Percentiles rank a stretch among this genome's conserved stretches.
phyloP scores from a whole-genome alignment of 495 filamentous ascomycete species.

The Rusavskia elegans region DNA sequence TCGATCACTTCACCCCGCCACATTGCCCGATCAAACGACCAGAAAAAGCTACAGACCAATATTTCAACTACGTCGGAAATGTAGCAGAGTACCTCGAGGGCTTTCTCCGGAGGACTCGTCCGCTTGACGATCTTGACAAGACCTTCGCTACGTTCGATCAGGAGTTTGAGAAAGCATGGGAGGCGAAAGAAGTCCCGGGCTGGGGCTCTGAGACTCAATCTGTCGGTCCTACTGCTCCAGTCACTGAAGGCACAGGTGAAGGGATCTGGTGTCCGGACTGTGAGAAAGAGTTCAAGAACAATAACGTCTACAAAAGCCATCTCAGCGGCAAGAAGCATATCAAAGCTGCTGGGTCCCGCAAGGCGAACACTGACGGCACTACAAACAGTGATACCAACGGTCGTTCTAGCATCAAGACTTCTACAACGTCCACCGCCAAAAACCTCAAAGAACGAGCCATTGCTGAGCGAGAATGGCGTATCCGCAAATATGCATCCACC shows the following conservation, averaged over 20 bases:
- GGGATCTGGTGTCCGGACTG: conserved; percentile 80
- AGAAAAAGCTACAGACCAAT: conserved; percentile 79
- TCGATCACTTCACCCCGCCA: conserved; percentile 70
- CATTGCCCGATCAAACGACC: conserved; percentile 50
- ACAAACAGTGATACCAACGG: conserved; percentile 14
- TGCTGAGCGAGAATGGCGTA: conserved; percentile 72
- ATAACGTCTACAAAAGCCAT: conserved; percentile 85
- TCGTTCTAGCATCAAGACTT: conserved; percentile 7
- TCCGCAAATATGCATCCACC: conserved; percentile 56
- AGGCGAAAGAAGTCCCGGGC: conserved; percentile 56
- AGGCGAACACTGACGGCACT: conserved; percentile 20
- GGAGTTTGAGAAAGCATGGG: conserved; percentile 76
- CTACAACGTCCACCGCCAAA: conserved; percentile 23
- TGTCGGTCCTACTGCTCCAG: conserved; percentile 25
- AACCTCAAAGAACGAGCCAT: conserved; percentile 79
- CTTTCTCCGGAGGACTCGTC: conserved; percentile 66
- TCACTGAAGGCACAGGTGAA: conserved; percentile 44
- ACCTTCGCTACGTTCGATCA: conserved; percentile 57
- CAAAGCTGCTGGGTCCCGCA: conserved; percentile 50
- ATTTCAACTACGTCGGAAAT: conserved; percentile 75
- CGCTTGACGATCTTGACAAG: conserved; percentile 69
- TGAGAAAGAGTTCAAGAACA: conserved; percentile 87
- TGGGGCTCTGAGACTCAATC: conserved; percentile 50
- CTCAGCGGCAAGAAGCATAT: conserved; percentile 84
- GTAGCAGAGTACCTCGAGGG: conserved; percentile 69